Percentiles rank a stretch among this genome's conserved stretches.
Conservation (phyloP, 208 protist species). For the Blastocrithidia nonstop region DNA sequence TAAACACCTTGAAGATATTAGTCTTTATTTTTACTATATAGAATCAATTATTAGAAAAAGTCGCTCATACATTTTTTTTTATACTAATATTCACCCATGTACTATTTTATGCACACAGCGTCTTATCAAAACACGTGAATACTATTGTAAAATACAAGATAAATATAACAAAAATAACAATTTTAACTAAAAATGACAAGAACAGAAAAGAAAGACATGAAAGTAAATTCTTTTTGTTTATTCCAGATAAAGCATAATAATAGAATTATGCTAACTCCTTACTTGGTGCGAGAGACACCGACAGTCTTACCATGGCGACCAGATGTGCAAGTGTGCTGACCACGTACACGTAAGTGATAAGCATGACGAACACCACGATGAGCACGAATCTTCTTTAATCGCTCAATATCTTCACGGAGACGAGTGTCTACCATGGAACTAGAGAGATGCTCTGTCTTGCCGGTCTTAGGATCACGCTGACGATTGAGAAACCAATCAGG, state of each 20-base stretch:
- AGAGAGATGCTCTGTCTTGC: slow-evolving; percentile 95
- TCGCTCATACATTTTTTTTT: no score
- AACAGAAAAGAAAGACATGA: not conserved
- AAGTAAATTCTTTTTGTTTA: no score
- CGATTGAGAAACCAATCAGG: slow-evolving; percentile 99
- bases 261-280: slow-evolving; percentile 8
- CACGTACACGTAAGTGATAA: slow-evolving; percentile 97
- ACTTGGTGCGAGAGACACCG: slow-evolving; percentile 69
- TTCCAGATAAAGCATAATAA: slow-evolving; percentile 4
- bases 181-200: no score
- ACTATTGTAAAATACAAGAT: no score
- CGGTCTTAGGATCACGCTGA: slow-evolving; percentile 96
- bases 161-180: no score
- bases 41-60: no score
- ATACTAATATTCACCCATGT: no score
- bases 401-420: slow-evolving; percentile 98
- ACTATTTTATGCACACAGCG: no score
- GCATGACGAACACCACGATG: slow-evolving; percentile 98
- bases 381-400: slow-evolving; percentile 98
- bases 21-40: no score
- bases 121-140: no score
- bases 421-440: slow-evolving; percentile 95
- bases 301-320: slow-evolving; percentile 92
- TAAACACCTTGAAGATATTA: no score
- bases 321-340: slow-evolving; percentile 99